Evolutionary conservation across 192 early-diverging fungal genomes (phyloP).

Genomic region (Geosiphon pyriformis): DNA sequence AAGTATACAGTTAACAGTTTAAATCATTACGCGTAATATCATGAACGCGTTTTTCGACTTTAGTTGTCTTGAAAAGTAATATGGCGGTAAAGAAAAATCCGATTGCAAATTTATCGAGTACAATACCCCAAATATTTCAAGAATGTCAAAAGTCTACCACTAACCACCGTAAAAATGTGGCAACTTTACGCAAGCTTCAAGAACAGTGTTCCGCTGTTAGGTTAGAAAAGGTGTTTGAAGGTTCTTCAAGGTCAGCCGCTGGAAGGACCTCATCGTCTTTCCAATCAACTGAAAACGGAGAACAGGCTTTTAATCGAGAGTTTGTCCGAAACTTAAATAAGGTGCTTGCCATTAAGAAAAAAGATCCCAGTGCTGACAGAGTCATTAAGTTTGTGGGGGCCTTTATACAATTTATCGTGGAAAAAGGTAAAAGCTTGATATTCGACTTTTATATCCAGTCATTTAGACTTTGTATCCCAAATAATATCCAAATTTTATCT

Average conservation of each 20-base stretch:
- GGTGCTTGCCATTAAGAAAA: constrained; percentile 68
- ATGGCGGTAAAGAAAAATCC: neutral
- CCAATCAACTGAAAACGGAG: constrained; percentile 32
- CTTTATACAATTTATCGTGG: constrained; percentile 65
- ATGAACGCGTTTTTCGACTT: too few species aligned
- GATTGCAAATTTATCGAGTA: neutral
- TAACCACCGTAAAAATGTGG: constrained; percentile 66
- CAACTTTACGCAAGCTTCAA: constrained; percentile 71
- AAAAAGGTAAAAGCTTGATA: constrained; percentile 43
- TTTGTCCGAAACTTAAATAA: constrained; percentile 77
- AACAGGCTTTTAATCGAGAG: constrained; percentile 67
- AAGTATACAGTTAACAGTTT: too few species aligned
- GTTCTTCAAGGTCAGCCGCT: neutral
- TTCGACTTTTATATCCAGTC: neutral
- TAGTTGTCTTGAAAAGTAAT: too few species aligned
- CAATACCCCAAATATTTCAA: constrained; percentile 54
- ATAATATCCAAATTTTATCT: neutral
- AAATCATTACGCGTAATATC: too few species aligned
- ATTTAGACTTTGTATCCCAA: neutral
- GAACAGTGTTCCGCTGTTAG: constrained; percentile 42
- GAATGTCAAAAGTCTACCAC: constrained; percentile 63
- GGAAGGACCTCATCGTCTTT: constrained; percentile 12
- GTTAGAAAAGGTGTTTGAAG: constrained; percentile 13
- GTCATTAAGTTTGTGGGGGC: constrained; percentile 68
- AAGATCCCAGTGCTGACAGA: constrained; percentile 63